Conservation (phyloP, 495 filamentous ascomycete genomes). For the Achaetomiella virescens region DNA sequence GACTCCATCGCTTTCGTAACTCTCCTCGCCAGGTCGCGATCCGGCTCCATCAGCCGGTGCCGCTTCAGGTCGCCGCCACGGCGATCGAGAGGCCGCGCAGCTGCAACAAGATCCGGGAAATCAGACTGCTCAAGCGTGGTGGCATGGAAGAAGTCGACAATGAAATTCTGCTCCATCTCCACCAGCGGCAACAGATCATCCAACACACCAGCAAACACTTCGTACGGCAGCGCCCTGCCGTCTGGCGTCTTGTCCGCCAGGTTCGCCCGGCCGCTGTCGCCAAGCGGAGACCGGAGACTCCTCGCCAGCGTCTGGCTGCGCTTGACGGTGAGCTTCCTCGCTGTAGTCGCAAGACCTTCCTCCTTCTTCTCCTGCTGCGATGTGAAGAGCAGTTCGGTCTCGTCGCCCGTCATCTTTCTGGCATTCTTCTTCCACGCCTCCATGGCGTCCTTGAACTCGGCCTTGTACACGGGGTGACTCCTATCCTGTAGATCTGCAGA, state of each 20-base stretch:
- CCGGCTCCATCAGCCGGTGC: constrained; percentile 72
- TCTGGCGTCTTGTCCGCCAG: constrained; percentile 56
- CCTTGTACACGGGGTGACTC: constrained; percentile 68
- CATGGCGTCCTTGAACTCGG: constrained; percentile 73
- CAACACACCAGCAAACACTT: constrained; percentile 75
- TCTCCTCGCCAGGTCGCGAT: constrained; percentile 71
- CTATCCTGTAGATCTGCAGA: constrained; percentile 73
- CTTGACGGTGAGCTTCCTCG: constrained; percentile 88
- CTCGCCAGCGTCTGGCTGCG: constrained; percentile 73
- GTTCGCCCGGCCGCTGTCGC: constrained; percentile 53
- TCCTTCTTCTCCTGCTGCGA: constrained; percentile 77
- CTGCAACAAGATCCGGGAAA: constrained; percentile 70
- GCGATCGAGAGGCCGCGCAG: constrained; percentile 59
- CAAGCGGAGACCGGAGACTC: constrained; percentile 61
- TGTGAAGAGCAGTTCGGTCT: constrained; percentile 81
- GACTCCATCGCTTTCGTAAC: constrained; percentile 81
- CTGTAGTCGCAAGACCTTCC: constrained; percentile 65
- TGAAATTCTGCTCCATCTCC: constrained; percentile 88
- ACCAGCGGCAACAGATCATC: constrained; percentile 74
- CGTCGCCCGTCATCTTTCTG: constrained; percentile 74
- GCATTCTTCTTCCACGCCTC: constrained; percentile 77
- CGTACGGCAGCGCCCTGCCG: constrained; percentile 65
- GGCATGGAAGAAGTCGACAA: constrained; percentile 88
- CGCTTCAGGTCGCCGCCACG: constrained; percentile 60
- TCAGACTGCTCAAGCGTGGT: constrained; percentile 69